Evolutionary conservation across 2,329 filamentous ascomycete species (phyloP).

Genomic region (Sporothrix brunneoviolacea): DNA sequence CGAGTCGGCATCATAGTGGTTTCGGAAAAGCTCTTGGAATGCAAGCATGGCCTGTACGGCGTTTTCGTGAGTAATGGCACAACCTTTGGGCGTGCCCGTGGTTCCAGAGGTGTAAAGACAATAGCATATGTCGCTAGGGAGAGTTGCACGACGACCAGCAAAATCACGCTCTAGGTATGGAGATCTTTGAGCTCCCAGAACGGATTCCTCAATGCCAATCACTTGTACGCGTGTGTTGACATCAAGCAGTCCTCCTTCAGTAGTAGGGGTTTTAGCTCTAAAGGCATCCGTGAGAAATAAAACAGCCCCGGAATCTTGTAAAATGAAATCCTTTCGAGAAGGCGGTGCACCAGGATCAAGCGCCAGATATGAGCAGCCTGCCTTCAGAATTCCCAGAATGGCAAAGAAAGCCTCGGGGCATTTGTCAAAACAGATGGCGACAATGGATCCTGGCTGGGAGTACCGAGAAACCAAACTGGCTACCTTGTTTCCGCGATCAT

Average conservation of each 20-base stretch:
- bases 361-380: constrained; percentile 74
- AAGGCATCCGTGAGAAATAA: constrained; percentile 51
- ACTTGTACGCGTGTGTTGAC: constrained; percentile 29
- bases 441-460: constrained; percentile 51
- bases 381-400: constrained; percentile 75
- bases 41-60: constrained; percentile 83
- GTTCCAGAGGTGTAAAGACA: constrained; percentile 85
- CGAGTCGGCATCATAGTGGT: constrained; percentile 58
- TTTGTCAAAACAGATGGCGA: constrained; percentile 78
- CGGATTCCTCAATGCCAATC: constrained; percentile 27
- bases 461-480: constrained; percentile 54
- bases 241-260: constrained; percentile 20
- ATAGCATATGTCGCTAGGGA: constrained; percentile 58
- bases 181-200: constrained; percentile 20
- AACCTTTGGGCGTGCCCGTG: constrained; percentile 80
- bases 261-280: constrained; percentile 8
- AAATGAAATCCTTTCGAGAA: constrained; percentile 69
- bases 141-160: constrained; percentile 21
- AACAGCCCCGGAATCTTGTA: constrained; percentile 62
- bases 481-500: constrained; percentile 64
- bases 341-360: constrained; percentile 68
- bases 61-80: constrained; percentile 82
- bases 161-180: background rate
- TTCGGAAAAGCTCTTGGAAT: constrained; percentile 70
- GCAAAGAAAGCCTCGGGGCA: constrained; percentile 77